Conservation (phyloP, 1,284 basidiomycete species). For the Malassezia equina region DNA sequence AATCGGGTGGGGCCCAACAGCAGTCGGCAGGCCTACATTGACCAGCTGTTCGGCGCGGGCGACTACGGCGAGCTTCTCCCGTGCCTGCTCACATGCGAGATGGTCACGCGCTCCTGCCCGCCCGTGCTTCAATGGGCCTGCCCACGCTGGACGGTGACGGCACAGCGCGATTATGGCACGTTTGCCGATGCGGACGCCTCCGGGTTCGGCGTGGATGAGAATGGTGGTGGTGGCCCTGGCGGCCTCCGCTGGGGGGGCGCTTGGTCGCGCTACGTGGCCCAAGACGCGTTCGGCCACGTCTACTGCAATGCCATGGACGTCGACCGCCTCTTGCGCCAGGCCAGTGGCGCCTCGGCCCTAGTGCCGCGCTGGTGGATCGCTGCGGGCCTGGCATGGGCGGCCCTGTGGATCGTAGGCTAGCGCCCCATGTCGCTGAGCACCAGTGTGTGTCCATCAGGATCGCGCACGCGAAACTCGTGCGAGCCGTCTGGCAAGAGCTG, state of each 20-base stretch:
- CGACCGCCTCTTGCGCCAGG: constrained; percentile 27
- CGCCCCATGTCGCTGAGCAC: constrained; percentile 16
- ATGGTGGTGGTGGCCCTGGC: constrained; percentile 37
- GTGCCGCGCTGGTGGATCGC: not conserved
- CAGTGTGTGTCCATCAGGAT: constrained; percentile 32
- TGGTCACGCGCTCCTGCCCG: constrained; percentile 38
- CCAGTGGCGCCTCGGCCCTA: not conserved
- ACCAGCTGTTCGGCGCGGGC: constrained; percentile 25
- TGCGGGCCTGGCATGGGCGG: not conserved
- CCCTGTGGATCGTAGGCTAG: not conserved
- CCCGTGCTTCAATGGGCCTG: constrained; percentile 40
- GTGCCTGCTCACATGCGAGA: constrained; percentile 43
- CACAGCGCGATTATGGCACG: constrained; percentile 43
- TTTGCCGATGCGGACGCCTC: constrained; percentile 38
- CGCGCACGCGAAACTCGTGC: constrained; percentile 26
- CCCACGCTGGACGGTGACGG: constrained; percentile 41
- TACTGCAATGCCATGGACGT: constrained; percentile 45
- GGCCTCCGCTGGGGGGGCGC: constrained; percentile 36
- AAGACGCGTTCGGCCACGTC: constrained; percentile 41
- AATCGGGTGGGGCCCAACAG: constrained; percentile 27
- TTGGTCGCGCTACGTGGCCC: constrained; percentile 35
- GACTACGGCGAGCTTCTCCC: constrained; percentile 43
- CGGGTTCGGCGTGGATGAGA: constrained; percentile 33
- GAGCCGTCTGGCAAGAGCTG: constrained; percentile 33
- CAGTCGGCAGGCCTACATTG: constrained; percentile 37